phyloP scores from a whole-genome alignment of 2,329 filamentous ascomycete genomes.

The Aspergillus sp. region DNA sequence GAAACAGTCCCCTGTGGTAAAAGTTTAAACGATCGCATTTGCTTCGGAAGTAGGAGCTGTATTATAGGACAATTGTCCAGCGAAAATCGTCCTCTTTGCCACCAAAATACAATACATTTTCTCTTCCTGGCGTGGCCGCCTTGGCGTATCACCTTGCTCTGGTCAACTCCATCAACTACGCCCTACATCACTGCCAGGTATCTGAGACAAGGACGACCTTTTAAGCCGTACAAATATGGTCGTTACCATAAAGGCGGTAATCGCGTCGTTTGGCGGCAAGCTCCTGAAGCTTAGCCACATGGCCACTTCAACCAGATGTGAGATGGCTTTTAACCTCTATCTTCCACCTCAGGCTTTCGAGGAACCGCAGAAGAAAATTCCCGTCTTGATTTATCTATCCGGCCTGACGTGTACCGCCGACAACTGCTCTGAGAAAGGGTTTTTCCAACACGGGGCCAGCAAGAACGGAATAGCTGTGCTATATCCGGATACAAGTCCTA shows the following conservation, averaged over 20 bases:
- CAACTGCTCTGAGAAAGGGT: slow-evolving; percentile 73
- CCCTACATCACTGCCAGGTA: too few relatives aligned
- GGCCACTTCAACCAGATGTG: slow-evolving; percentile 73
- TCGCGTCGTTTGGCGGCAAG: slow-evolving; percentile 89
- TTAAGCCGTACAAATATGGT: slow-evolving; percentile 56
- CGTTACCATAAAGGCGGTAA: slow-evolving; percentile 85
- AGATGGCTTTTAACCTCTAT: slow-evolving; percentile 92
- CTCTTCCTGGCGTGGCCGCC: too few relatives aligned
- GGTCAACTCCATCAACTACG: too few relatives aligned
- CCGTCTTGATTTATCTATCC: slow-evolving; percentile 88
- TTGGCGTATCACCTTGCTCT: too few relatives aligned
- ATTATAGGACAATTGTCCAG: too few relatives aligned
- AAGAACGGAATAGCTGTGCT: slow-evolving; percentile 84
- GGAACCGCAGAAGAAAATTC: slow-evolving; percentile 61
- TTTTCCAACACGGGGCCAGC: slow-evolving; percentile 82
- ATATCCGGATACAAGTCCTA: slow-evolving; percentile 92
- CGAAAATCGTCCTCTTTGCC: too few relatives aligned
- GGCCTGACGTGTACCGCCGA: slow-evolving; percentile 94
- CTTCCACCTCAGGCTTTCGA: slow-evolving; percentile 70
- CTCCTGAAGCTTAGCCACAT: slow-evolving; percentile 91
- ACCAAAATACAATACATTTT: too few relatives aligned
- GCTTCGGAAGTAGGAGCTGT: too few relatives aligned
- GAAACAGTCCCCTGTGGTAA: too few relatives aligned
- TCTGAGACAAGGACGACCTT: too few relatives aligned
- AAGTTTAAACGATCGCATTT: too few relatives aligned